Conservation (phyloP, 805 yeast species). For the Ogataea salicorniae region DNA sequence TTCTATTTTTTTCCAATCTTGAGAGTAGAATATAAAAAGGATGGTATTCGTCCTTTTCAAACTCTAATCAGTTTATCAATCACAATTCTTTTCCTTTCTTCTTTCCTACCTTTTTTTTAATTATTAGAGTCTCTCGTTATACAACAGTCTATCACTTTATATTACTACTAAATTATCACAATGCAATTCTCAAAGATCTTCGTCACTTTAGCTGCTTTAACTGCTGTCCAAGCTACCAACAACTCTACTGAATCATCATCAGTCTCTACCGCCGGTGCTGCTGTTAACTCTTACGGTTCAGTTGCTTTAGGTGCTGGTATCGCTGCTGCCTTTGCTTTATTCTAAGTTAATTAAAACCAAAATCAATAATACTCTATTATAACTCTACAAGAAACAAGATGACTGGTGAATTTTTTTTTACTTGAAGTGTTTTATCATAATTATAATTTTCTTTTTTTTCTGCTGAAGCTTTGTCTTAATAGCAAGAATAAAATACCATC, state of each 20-base stretch:
- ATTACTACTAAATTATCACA: background rate
- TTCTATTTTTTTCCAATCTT: too few relatives aligned
- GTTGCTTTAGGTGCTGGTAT: constrained; percentile 79
- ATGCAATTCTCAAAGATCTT: constrained; percentile 73
- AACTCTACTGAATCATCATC: constrained; percentile 38
- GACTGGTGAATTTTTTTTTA: background rate
- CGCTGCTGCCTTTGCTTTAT: constrained; percentile 66
- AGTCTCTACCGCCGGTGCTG: constrained; percentile 39
- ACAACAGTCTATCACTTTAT: too few relatives aligned
- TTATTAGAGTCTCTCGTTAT: too few relatives aligned
- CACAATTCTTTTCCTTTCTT: background rate
- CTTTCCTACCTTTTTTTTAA: background rate
- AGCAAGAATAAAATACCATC: background rate
- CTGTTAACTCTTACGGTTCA: constrained; percentile 48
- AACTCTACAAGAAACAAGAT: background rate
- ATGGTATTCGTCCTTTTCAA: too few relatives aligned
- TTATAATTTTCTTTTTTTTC: background rate
- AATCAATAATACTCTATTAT: background rate
- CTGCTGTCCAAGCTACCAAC: constrained; percentile 65
- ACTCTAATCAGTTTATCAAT: too few relatives aligned
- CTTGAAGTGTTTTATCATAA: background rate
- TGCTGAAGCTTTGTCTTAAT: background rate
- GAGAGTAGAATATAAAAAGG: too few relatives aligned
- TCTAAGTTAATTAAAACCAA: constrained; percentile 22
- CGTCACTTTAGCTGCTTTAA: constrained; percentile 64